Evolutionary conservation across 1,284 basidiomycete species (phyloP), one percentile per base, ranked within the genome.

Genomic region (Apiotrichum gracile): DNA sequence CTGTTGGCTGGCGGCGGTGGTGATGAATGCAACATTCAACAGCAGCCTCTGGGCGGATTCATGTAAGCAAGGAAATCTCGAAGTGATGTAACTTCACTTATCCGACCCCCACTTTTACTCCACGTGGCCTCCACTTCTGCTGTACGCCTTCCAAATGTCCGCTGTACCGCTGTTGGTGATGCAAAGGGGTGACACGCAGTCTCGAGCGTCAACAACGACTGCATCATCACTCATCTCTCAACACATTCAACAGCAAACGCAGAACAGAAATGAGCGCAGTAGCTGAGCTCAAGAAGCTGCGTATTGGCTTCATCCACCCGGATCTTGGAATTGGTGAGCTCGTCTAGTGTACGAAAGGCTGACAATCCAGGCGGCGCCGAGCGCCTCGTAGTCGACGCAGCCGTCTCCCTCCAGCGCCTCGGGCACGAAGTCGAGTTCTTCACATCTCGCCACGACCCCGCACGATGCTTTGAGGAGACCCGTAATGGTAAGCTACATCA

Each of bases 321-420:
- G 93, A 97, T 77, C 79, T 97, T 5, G 93, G 93, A 47, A 94
- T 97, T 50, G 93, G 93, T 88, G 61, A 60, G 81, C 73, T 25
- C 4, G 35, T 17, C 21, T 14, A n/a, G 17, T 34, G 40, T n/a
- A 12, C 7, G n/a, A 13, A 31, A 3, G 25, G 40, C 47, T 52
- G 21, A 44, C 50, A 17, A 1, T 9, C n/a, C 62, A 94, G 92
- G 92, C 61, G 94, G 94, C 14, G 94, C 94, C 1, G 94, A 98
- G 74, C 81, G 92, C 41, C 81, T 97, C 10, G 85, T 98, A 1
- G 92, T 97, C n/a, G 94, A 98, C 72, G 91, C 92, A 17, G 93
- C 94, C 0, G 78, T 94, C 0, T 86, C 89, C 1, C 78, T 98
- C 16, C 87, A 97, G 71, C 78, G 81, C 12, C 80, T 85, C 4